A percentile compares a stretch with the other conserved stretches of the same genome.
Conservation (phyloP, 441 rosid genomes). For the Francoa sonchifolia region DNA sequence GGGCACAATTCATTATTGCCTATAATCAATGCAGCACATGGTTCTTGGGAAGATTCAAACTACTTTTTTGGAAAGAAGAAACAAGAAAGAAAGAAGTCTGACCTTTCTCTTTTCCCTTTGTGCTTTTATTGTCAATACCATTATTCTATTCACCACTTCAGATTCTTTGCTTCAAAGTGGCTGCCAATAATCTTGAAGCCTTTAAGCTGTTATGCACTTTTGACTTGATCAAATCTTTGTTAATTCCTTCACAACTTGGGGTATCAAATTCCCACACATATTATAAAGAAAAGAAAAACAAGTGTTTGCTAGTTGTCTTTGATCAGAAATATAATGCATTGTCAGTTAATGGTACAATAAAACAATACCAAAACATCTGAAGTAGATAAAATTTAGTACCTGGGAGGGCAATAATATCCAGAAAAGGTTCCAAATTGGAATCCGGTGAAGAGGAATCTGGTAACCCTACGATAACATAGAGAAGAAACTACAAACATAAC, state of each 20-base stretch:
- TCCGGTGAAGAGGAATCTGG: conserved; percentile 91
- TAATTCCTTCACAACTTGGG: conserved; percentile 8
- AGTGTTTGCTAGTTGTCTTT: conserved; percentile 3
- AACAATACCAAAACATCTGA: conserved; percentile 6
- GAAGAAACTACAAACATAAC: conserved; percentile 26
- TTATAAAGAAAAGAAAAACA: conserved; percentile 12
- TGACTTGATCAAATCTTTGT: conserved; percentile 18
- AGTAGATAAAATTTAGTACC: conserved; percentile 11
- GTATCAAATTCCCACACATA: too few relatives aligned
- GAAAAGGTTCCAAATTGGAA: conserved; percentile 31
- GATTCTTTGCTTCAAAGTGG: conserved; percentile 19
- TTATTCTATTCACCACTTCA: conserved; percentile 21
- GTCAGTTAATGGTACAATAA: conserved; percentile 5
- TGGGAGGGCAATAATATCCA: conserved; percentile 15
- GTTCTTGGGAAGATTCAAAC: too few relatives aligned
- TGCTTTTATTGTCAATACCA: conserved; percentile 6
- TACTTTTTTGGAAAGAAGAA: too few relatives aligned
- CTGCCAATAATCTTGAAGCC: conserved; percentile 24
- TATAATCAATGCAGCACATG: too few relatives aligned
- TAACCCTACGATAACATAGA: conserved; percentile 17
- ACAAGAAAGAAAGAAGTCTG: too few relatives aligned
- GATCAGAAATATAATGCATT: conserved; percentile 2
- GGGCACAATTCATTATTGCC: conserved; percentile 7
- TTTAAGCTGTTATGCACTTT: conserved; percentile 15
- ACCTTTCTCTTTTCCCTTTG: conserved; percentile 9